Conservation (phyloP, 2,329 filamentous ascomycete genomes). For the Fonsecaea pedrosoi region DNA sequence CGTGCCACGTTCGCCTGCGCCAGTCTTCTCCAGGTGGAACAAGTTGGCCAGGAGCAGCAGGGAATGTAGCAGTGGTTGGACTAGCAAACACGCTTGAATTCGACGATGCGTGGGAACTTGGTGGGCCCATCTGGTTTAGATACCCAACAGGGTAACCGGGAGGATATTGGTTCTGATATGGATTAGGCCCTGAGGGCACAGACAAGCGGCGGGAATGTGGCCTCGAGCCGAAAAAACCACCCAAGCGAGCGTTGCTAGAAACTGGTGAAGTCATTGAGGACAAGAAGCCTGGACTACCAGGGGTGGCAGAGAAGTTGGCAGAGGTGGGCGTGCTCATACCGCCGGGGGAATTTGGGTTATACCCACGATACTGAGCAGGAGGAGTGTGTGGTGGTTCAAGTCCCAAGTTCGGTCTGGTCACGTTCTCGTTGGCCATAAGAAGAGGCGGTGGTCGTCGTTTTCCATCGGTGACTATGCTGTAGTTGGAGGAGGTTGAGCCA, state of each 20-base stretch:
- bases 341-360: constrained; percentile 71
- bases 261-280: constrained; percentile 74
- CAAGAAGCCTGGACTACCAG: constrained; percentile 77
- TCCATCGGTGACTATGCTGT: constrained; percentile 68
- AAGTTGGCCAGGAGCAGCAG: constrained; percentile 54
- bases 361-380: constrained; percentile 68
- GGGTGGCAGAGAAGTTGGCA: constrained; percentile 77
- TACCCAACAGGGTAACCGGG: constrained; percentile 32
- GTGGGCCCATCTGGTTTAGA: constrained; percentile 59
- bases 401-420: constrained; percentile 66
- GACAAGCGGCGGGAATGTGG: constrained; percentile 78
- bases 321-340: constrained; percentile 85
- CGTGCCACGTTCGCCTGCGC: constrained; percentile 89
- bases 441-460: constrained; percentile 77
- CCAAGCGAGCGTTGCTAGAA: constrained; percentile 70
- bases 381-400: constrained; percentile 72
- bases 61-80: constrained; percentile 70
- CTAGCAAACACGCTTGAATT: constrained; percentile 67
- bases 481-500: constrained; percentile 73
- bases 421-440: constrained; percentile 78
- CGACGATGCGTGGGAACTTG: constrained; percentile 64
- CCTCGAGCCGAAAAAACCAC: constrained; percentile 74
- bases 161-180: constrained; percentile 65
- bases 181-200: constrained; percentile 76
- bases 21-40: constrained; percentile 71